A percentile compares a stretch with the other conserved stretches of the same genome.
These are phyloP conservation scores for Thalassiosira mediterranea DNA, from an alignment of 352 stramenopile genomes.

Conservation along the genomic window DNA sequence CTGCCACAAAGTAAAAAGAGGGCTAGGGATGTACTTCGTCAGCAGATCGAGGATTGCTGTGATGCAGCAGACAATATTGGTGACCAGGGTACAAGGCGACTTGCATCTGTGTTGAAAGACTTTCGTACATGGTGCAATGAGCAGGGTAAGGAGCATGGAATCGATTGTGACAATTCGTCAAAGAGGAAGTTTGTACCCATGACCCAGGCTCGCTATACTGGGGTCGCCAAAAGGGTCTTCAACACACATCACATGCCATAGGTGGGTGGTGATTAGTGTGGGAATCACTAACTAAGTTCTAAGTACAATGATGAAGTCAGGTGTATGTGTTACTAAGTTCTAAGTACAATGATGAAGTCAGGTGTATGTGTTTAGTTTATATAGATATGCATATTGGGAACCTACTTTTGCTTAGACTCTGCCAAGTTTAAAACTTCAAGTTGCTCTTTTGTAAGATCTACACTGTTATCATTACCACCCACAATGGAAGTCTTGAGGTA, in stretches of 20 bases:
- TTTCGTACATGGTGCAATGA: neutral
- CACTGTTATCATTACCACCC: conserved; percentile 58
- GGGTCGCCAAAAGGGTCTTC: neutral
- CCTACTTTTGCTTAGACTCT: no score
- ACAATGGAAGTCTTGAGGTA: conserved; percentile 27
- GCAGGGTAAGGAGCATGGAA: neutral
- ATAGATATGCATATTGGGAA: no score
- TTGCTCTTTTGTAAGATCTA: no score
- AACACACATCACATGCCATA: conserved; percentile 10
- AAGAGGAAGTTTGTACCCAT: neutral
- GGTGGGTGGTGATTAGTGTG: no score
- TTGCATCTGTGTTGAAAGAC: neutral
- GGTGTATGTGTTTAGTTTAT: no score
- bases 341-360: no score
- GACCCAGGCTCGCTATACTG: neutral
- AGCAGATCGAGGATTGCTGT: neutral
- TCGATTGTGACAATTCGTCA: neutral
- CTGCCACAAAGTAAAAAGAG: neutral
- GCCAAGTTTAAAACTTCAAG: no score
- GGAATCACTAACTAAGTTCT: no score
- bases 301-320: no score
- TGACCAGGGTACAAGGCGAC: neutral
- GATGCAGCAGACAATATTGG: neutral
- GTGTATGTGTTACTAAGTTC: no score
- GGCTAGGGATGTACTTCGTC: neutral